Evolutionary conservation across 2,329 filamentous ascomycete species (phyloP), one percentile per base, ranked within the genome.

Genomic region (Aureobasidium sp.): DNA sequence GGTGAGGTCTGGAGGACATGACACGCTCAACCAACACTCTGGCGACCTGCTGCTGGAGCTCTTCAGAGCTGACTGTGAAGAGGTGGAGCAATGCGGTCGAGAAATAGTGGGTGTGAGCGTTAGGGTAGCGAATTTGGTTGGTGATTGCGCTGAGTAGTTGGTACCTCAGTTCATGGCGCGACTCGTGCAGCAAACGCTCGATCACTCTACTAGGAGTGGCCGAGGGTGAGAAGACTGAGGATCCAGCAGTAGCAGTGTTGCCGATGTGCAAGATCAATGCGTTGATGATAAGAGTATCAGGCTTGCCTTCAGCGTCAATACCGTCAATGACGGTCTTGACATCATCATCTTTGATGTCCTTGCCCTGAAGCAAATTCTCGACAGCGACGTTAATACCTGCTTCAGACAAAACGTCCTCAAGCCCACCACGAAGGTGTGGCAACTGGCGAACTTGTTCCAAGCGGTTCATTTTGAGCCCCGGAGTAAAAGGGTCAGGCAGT

Each of bases 51-150:
- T 97, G 89, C 39, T 93, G 89, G 52, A 97, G 87, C 69, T 93
- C 90, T 70, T 94, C 89, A 17, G 72, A 70, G 23, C 74, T 73
- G 44, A 73, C 70, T 20, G 74, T 90, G 74, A 97, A 97, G 42
- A 97, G 80, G 68, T 95, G 86, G 52, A 97, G 81, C 47, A 97
- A 80, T 15, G 88, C 84, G 69, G 91, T 90, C 71, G 87, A 92
- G 77, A 96, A 99, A 77, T 94, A 99, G 70, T 92, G 88, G 13
- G 94, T 99, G 70, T 95, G 87, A 53, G 87, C 86, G 71, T 91
- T 96, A 12, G 92, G 91, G 73, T 88, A 96, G 64, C 94, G 89
- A 53, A 99, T 83, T 76, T 97, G 92, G 74, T 97, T 96, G 62
- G 90, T 84, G 71, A 99, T 90, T 67, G 89, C 90, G 68, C 83